A percentile compares a stretch with the other conserved stretches of the same genome.
Evolutionary conservation across 2,329 filamentous ascomycete species (phyloP).

Genomic region (Coniochaeta sp.): DNA sequence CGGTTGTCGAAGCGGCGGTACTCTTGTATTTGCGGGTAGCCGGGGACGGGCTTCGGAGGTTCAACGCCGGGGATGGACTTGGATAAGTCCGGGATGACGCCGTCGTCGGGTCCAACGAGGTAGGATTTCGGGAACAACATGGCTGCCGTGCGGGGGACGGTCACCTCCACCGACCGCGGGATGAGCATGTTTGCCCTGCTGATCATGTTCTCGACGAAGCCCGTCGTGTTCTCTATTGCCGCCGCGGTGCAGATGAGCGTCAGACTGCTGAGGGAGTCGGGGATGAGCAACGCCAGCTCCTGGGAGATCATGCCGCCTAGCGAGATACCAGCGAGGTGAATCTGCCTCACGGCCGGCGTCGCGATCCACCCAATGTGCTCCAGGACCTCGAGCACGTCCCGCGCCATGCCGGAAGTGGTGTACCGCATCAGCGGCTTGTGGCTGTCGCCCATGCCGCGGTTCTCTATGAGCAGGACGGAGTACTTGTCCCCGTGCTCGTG

Average conservation of each 20-base stretch:
- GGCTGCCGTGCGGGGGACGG: constrained; percentile 56
- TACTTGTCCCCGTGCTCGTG: constrained; percentile 62
- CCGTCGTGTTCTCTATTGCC: constrained; percentile 51
- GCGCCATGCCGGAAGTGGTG: constrained; percentile 78
- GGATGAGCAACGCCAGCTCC: constrained; percentile 57
- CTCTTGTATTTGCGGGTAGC: background rate
- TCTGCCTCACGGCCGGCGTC: constrained; percentile 27
- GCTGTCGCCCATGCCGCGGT: constrained; percentile 75
- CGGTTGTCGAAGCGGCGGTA: constrained; percentile 63
- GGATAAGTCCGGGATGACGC: constrained; percentile 36
- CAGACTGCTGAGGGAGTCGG: constrained; percentile 46
- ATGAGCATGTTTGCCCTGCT: constrained; percentile 51
- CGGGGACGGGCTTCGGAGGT: constrained; percentile 5
- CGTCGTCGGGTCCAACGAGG: constrained; percentile 54
- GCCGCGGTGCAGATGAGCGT: constrained; percentile 57
- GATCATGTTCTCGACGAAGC: constrained; percentile 58
- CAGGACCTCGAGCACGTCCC: constrained; percentile 64
- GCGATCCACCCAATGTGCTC: constrained; percentile 62
- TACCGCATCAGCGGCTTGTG: constrained; percentile 74
- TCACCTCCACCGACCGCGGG: constrained; percentile 63
- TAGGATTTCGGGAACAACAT: constrained; percentile 61
- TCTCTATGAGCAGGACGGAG: constrained; percentile 72
- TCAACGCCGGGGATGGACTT: constrained; percentile 12
- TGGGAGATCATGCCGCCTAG: constrained; percentile 93
- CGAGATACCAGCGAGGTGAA: constrained; percentile 69